Conservation (phyloP, 2,329 filamentous ascomycete genomes). For the Hymenoscyphus repandus region DNA sequence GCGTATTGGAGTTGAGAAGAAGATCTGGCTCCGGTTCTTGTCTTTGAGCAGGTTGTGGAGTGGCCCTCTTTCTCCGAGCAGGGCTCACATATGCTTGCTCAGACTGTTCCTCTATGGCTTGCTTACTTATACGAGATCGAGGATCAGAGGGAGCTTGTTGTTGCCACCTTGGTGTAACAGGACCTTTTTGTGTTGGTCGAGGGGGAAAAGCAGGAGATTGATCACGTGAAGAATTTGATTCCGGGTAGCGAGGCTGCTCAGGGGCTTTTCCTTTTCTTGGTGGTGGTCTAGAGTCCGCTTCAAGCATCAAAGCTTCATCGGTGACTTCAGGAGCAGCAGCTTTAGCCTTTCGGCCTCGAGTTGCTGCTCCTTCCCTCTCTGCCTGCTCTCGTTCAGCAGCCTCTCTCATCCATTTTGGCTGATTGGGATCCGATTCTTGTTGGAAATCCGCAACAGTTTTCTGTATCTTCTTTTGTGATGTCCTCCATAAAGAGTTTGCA, state of each 20-base stretch:
- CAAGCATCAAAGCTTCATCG: constrained; percentile 75
- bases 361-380: constrained; percentile 32
- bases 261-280: constrained; percentile 30
- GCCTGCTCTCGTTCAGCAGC: constrained; percentile 37
- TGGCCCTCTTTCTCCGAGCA: constrained; percentile 68
- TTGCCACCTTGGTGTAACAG: constrained; percentile 55
- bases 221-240: constrained; percentile 35
- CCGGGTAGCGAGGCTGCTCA: constrained; percentile 17
- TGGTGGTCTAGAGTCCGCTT: constrained; percentile 57
- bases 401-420: constrained; percentile 95
- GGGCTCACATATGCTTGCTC: constrained; percentile 84
- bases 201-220: constrained; percentile 45
- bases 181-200: constrained; percentile 37
- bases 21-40: constrained; percentile 53
- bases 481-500: constrained; percentile 93
- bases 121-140: constrained; percentile 61
- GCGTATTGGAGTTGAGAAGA: constrained; percentile 43
- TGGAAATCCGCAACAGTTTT: constrained; percentile 87
- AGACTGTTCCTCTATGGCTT: constrained; percentile 73
- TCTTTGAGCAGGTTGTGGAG: constrained; percentile 33
- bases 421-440: constrained; percentile 64
- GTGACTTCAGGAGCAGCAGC: constrained; percentile 41
- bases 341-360: constrained; percentile 21
- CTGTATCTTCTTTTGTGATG: constrained; percentile 85
- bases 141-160: constrained; percentile 43